Percentiles rank a stretch among this genome's conserved stretches.
Evolutionary conservation across 768 basidiomycete species (phyloP).

Genomic region (Lentinula aciculospora): DNA sequence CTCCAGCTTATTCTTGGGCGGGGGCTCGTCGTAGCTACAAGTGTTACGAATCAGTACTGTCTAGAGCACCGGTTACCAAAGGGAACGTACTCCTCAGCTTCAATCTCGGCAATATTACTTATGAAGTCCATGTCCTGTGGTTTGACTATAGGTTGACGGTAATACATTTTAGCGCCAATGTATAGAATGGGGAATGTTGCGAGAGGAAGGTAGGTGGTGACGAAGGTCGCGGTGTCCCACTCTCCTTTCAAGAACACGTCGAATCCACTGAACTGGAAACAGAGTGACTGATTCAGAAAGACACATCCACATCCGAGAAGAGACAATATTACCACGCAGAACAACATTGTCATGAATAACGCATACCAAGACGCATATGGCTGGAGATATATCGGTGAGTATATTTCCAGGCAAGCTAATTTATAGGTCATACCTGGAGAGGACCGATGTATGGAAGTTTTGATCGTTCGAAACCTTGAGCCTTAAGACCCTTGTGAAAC

Average conservation of each 20-base stretch:
- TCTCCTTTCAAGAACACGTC: constrained; percentile 44
- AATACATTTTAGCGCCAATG: constrained; percentile 48
- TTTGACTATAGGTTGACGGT: constrained; percentile 37
- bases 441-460: constrained; percentile 64
- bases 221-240: constrained; percentile 62
- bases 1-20: constrained; percentile 61
- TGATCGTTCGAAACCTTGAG: constrained; percentile 69
- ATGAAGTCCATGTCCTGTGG: constrained; percentile 83
- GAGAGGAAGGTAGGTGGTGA: constrained; percentile 78
- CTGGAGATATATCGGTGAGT: constrained; percentile 24
- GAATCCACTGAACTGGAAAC: constrained; percentile 41
- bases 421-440: constrained; percentile 19
- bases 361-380: constrained; percentile 70
- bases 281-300: background rate
- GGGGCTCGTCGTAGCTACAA: constrained; percentile 58
- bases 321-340: constrained; percentile 52
- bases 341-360: constrained; percentile 33
- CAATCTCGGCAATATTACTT: constrained; percentile 61
- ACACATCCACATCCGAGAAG: background rate
- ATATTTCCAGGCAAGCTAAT: background rate
- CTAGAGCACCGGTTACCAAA: background rate
- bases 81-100: constrained; percentile 48
- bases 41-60: constrained; percentile 1
- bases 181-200: constrained; percentile 76
- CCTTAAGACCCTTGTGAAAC: constrained; percentile 79